phyloP scores from a whole-genome alignment of 345 rosid genomes.

The Populus alba region DNA sequence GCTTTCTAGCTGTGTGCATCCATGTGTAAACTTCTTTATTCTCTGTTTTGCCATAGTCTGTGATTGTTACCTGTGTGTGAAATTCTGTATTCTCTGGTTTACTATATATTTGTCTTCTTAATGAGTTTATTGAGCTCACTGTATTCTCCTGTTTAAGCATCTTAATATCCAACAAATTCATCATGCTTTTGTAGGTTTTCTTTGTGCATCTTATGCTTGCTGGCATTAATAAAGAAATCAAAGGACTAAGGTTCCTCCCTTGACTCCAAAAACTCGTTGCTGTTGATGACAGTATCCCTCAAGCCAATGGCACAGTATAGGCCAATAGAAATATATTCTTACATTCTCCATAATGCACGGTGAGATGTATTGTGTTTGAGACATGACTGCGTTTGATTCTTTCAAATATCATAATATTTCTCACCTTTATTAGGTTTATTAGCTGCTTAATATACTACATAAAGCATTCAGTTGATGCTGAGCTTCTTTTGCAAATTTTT shows the following conservation, averaged over 20 bases:
- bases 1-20: not conserved
- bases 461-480: not conserved
- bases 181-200: constrained; percentile 71
- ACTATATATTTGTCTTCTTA: not conserved
- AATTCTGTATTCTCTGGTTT: not conserved
- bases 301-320: not conserved
- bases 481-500: constrained; percentile 6
- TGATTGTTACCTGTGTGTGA: not conserved
- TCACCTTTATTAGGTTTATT: too few species aligned
- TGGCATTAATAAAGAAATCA: constrained; percentile 89
- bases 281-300: not conserved
- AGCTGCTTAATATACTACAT: not conserved
- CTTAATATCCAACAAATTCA: constrained; percentile 17
- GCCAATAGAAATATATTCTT: not conserved
- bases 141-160: not conserved
- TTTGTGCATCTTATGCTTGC: constrained; percentile 90
- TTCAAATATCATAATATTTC: not conserved
- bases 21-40: constrained; percentile 3
- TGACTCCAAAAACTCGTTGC: constrained; percentile 5
- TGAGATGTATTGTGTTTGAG: constrained; percentile 6
- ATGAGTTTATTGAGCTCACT: not conserved
- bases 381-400: constrained; percentile 4
- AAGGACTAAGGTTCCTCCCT: constrained; percentile 74
- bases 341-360: not conserved
- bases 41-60: not conserved